Conservation (phyloP, 495 filamentous ascomycete genomes). For the Penicillium subrubescens region DNA sequence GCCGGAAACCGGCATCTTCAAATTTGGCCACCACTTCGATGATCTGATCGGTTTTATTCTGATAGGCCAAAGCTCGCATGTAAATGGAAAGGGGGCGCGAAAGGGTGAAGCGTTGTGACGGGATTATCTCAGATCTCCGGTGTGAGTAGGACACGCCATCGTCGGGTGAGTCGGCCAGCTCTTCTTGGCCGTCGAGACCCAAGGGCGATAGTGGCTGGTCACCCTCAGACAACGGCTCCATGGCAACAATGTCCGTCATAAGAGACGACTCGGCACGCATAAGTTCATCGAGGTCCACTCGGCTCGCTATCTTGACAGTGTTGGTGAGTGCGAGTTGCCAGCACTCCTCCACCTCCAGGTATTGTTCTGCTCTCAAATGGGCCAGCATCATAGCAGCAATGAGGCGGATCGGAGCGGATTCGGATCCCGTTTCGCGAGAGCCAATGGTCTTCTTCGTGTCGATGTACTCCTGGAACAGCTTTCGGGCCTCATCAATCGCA, state of each 20-base stretch:
- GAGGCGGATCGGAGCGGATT: conserved; percentile 54
- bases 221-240: neutral
- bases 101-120: conserved; percentile 60
- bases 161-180: neutral
- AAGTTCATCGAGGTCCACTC: conserved; percentile 22
- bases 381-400: conserved; percentile 67
- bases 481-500: conserved; percentile 53
- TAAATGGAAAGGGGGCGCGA: conserved; percentile 59
- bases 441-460: conserved; percentile 33
- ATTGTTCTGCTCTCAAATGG: conserved; percentile 55
- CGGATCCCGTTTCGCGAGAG: conserved; percentile 22
- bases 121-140: conserved; percentile 36
- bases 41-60: conserved; percentile 50
- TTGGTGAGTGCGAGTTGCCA: conserved; percentile 64
- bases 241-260: neutral
- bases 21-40: conserved; percentile 53
- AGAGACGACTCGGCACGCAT: conserved; percentile 11
- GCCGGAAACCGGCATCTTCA: conserved; percentile 60
- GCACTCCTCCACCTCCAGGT: conserved; percentile 60
- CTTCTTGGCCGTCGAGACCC: neutral
- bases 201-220: neutral
- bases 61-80: conserved; percentile 55
- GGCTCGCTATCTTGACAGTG: conserved; percentile 47
- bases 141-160: neutral
- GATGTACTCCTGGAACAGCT: conserved; percentile 59